Base-by-base conservation (phyloP, 805 yeast genomes). In the Saturnispora zaruensis region DNA sequence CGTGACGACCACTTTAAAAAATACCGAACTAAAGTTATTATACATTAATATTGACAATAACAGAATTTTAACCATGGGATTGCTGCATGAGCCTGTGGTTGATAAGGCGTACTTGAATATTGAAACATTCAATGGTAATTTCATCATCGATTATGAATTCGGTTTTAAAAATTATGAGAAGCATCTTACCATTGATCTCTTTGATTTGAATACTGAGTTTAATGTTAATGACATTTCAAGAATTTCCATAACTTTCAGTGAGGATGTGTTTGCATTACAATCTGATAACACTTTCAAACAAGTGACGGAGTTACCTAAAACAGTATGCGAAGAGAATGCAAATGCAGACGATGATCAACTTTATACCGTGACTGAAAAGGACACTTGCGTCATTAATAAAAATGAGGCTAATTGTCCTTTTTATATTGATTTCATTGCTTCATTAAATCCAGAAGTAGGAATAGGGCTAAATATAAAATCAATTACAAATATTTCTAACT, bases 151-250 rank as follows among this genome's bases (percentile, higher is more conserved):
- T 4, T 32, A 33, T 33, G 41, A 32, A 18, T 47, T 47, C 20
- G 34, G 33, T 23, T 47, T 47, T 23, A 30, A 6, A 3, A 14
- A 25, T n/a, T 30, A 41, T 14, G 50, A 47, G 16, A 47, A 47
- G 26, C 41, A 41, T 41, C 16, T 47, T 14, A 34, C 25, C n/a
- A 33, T 47, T 14, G 45, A 40, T 36, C 23, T 47, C 7, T 30
- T 33, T 21, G 45, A 41, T 41, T 20, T 14, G 25, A 21, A 18
- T 11, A 18, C 21, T 16, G 26, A 40, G 18, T 47, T 47, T 20
- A 33, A 47, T 24, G 34, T 47, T 16, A 4, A 13, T 33, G 41
- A 47, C 25, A 47, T 47, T 33, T 47, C 50, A 13, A 33, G 21
- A 9, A 18, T 47, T 16, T n/a, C 30, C 6, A 33, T 47, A 16